Percentiles rank a stretch among this genome's conserved stretches.
Conservation (phyloP, 768 basidiomycete species). For the Leucosporidium scottii region DNA sequence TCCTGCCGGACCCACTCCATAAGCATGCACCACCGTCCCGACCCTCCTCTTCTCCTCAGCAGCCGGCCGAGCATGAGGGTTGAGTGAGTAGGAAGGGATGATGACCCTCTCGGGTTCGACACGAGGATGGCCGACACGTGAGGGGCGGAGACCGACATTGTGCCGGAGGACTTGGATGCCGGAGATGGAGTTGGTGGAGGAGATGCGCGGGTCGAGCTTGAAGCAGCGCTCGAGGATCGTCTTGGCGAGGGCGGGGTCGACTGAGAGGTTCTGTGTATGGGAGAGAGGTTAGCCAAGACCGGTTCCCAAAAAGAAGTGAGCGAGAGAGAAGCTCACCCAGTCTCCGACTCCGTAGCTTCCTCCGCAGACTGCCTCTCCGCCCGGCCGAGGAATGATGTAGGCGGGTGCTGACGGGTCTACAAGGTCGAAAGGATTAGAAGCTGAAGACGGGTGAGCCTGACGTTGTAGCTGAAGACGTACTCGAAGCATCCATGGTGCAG, state of each 20-base stretch:
- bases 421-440: no score
- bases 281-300: conserved; percentile 30
- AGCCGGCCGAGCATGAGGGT: neutral
- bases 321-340: neutral
- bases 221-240: conserved; percentile 51
- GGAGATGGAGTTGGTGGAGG: conserved; percentile 28
- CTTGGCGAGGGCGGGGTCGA: conserved; percentile 45
- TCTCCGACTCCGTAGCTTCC: conserved; percentile 49
- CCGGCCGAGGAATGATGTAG: conserved; percentile 61
- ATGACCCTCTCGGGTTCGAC: conserved; percentile 50
- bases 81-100: conserved; percentile 25
- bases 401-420: conserved; percentile 39
- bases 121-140: conserved; percentile 53
- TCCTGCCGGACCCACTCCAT: conserved; percentile 26
- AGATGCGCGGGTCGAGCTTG: conserved; percentile 43
- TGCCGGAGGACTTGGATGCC: conserved; percentile 50
- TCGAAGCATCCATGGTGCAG: conserved; percentile 26
- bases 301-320: neutral
- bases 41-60: neutral
- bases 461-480: neutral
- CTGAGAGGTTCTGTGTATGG: conserved; percentile 50
- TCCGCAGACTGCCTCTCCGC: conserved; percentile 51
- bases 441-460: no score
- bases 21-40: conserved; percentile 23
- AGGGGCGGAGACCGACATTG: conserved; percentile 58